Evolutionary conservation across 805 yeast genomes (phyloP).

Genomic region (Vanderwaltozyma tropicalis): DNA sequence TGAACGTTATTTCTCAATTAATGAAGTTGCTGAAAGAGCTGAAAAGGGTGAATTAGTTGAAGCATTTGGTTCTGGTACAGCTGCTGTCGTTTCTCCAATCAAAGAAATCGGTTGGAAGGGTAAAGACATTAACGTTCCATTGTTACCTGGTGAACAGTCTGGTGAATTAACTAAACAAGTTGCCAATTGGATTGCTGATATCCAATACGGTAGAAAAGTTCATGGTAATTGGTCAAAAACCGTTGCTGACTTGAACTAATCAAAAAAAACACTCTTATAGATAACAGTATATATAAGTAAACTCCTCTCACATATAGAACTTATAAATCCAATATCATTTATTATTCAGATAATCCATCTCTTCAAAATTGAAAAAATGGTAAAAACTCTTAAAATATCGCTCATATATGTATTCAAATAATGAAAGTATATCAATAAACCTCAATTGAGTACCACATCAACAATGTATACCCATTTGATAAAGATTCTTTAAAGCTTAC

Average conservation of each 20-base stretch:
- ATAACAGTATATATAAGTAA: not conserved
- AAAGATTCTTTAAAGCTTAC: too few relatives aligned
- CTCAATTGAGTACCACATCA: too few relatives aligned
- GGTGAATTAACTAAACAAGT: slow-evolving; percentile 70
- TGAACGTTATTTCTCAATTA: slow-evolving; percentile 76
- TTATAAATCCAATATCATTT: too few relatives aligned
- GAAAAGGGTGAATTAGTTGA: slow-evolving; percentile 74
- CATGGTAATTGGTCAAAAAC: slow-evolving; percentile 41
- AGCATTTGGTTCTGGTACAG: slow-evolving; percentile 97
- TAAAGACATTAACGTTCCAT: slow-evolving; percentile 61
- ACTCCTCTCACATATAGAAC: too few relatives aligned
- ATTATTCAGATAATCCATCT: too few relatives aligned
- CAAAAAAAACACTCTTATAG: not conserved
- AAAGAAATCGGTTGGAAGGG: slow-evolving; percentile 74
- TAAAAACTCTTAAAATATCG: too few relatives aligned
- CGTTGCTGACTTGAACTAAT: slow-evolving; percentile 20
- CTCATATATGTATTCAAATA: too few relatives aligned
- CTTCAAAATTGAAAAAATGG: too few relatives aligned
- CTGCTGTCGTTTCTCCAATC: slow-evolving; percentile 92
- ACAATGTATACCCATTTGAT: too few relatives aligned
- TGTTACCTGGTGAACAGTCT: slow-evolving; percentile 62
- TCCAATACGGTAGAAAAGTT: slow-evolving; percentile 78
- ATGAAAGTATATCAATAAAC: too few relatives aligned
- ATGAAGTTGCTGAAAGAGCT: slow-evolving; percentile 69
- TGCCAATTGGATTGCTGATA: slow-evolving; percentile 73